These are phyloP conservation scores for Parvularia atlantis DNA, from an alignment of 78 protist species.

Conservation along the genomic window DNA sequence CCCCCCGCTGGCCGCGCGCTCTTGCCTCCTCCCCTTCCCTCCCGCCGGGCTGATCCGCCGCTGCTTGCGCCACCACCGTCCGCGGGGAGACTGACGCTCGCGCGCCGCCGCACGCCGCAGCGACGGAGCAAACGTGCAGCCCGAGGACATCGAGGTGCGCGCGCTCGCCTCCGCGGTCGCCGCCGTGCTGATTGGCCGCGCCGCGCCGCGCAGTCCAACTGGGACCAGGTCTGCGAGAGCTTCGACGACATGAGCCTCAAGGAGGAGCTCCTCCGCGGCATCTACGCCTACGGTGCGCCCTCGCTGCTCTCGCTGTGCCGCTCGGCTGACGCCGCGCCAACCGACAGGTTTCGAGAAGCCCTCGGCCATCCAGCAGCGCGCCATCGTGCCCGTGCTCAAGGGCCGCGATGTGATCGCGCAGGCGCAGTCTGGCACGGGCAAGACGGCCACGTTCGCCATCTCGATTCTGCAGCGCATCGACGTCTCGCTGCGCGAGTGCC, in stretches of 20 bases:
- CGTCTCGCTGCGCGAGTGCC: conserved; percentile 41
- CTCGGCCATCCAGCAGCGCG: conserved; percentile 96
- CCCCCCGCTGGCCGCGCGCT: too few relatives aligned
- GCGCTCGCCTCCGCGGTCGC: too few relatives aligned
- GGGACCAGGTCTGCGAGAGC: conserved; percentile 59
- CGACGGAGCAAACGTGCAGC: too few relatives aligned
- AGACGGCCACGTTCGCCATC: conserved; percentile 93
- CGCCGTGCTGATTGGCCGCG: too few relatives aligned
- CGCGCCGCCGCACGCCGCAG: too few relatives aligned
- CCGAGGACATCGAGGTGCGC: too few relatives aligned
- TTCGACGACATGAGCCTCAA: conserved; percentile 89
- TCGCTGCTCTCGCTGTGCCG: background rate
- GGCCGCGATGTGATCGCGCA: conserved; percentile 95
- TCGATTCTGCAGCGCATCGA: conserved; percentile 73
- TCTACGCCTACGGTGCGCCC: conserved; percentile 77
- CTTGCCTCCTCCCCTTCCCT: too few relatives aligned
- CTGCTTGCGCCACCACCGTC: too few relatives aligned
- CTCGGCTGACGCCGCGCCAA: background rate
- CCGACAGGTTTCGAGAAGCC: conserved; percentile 91
- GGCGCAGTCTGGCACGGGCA: conserved; percentile 98
- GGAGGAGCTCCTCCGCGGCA: conserved; percentile 90
- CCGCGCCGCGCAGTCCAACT: conserved; percentile 38
- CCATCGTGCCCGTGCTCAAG: conserved; percentile 73
- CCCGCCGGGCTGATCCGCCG: too few relatives aligned
- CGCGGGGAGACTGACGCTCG: too few relatives aligned